These are phyloP conservation scores for Russula dissimulans DNA, from an alignment of 768 basidiomycete genomes.

Conservation along the genomic window DNA sequence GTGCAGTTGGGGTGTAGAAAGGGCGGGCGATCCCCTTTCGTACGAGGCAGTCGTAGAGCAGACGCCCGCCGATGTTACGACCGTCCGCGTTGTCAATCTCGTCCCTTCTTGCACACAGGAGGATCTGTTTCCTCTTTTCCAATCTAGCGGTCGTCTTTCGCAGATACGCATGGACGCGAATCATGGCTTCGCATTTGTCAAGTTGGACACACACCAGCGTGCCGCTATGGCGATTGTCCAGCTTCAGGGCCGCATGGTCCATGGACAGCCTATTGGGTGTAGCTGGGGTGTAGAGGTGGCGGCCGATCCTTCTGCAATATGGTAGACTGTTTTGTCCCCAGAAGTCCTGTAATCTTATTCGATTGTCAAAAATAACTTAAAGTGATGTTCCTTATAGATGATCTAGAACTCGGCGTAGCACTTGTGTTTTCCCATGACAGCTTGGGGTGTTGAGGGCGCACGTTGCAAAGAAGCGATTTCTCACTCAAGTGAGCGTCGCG, in stretches of 20 bases:
- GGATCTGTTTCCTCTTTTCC: slow-evolving; percentile 95
- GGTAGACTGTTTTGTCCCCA: too few species aligned
- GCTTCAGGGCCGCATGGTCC: slow-evolving; percentile 93
- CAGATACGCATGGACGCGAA: slow-evolving; percentile 99
- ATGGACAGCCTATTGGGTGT: slow-evolving; percentile 95
- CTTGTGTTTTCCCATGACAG: not conserved
- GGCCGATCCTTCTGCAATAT: slow-evolving; percentile 34
- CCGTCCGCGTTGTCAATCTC: slow-evolving; percentile 97
- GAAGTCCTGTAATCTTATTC: too few species aligned
- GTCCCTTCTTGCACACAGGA: slow-evolving; percentile 96
- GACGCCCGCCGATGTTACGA: slow-evolving; percentile 88
- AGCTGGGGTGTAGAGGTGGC: slow-evolving; percentile 98
- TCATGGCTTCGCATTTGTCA: slow-evolving; percentile 97
- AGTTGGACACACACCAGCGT: slow-evolving; percentile 96
- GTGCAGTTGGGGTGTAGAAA: slow-evolving; percentile 98
- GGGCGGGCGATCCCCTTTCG: slow-evolving; percentile 75
- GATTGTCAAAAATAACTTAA: too few species aligned
- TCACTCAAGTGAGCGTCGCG: too few species aligned
- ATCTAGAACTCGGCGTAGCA: not conserved
- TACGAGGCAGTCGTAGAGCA: slow-evolving; percentile 92
- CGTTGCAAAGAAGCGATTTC: not conserved
- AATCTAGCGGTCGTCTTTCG: slow-evolving; percentile 95
- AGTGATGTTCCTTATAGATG: too few species aligned
- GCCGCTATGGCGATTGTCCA: slow-evolving; percentile 98
- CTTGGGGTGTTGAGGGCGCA: not conserved